phyloP scores from a whole-genome alignment of 306 rosid species.

The Trifolium fragiferum region DNA sequence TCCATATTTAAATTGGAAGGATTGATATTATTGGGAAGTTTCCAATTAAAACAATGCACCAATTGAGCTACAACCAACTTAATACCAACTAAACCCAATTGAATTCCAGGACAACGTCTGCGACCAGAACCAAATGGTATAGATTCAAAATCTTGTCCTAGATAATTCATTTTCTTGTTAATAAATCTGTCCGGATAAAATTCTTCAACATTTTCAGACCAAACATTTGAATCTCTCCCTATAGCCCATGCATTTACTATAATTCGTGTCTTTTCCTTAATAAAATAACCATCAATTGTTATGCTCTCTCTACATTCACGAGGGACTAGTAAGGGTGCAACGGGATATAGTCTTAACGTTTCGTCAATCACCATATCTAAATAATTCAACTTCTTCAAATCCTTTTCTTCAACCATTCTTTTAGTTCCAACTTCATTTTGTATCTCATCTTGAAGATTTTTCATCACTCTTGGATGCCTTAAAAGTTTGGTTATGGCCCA shows the following conservation, averaged over 20 bases:
- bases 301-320: not conserved
- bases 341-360: not conserved
- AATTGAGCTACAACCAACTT: not conserved
- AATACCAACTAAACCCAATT: not conserved
- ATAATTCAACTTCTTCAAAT: not conserved
- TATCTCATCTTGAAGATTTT: not conserved
- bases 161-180: constrained; percentile 1
- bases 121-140: constrained; percentile 9
- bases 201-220: not conserved
- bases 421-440: not conserved
- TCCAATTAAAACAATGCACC: not conserved
- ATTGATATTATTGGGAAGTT: not conserved
- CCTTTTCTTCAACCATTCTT: not conserved
- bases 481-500: not conserved
- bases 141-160: not conserved
- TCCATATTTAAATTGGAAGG: not conserved
- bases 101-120: not conserved
- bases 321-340: not conserved
- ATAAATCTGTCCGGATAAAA: not conserved
- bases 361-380: not conserved
- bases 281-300: not conserved
- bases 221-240: not conserved
- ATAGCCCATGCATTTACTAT: not conserved
- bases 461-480: not conserved
- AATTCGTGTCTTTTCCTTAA: not conserved